Conservation (phyloP, 768 basidiomycete species). For the Pleurotus salmoneostramineus region DNA sequence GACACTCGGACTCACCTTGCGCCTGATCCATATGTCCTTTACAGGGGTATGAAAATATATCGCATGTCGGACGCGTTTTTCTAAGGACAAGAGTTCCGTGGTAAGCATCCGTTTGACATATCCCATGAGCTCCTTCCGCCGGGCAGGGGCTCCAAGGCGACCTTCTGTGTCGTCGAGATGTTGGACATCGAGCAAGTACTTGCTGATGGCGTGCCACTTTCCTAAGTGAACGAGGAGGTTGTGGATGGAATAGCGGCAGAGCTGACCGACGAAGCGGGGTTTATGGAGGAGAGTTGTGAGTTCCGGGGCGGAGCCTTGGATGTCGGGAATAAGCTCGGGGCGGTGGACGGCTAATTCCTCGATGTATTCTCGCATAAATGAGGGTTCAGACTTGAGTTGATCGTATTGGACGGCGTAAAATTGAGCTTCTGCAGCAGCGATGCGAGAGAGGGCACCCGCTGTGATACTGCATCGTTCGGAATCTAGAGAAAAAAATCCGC, state of each 20-base stretch:
- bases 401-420: constrained; percentile 1
- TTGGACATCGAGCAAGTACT: neutral
- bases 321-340: neutral
- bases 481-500: neutral
- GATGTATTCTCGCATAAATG: neutral
- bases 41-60: neutral
- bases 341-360: neutral
- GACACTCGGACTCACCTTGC: neutral
- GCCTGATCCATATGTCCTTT: neutral
- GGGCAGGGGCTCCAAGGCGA: neutral
- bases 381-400: neutral
- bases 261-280: constrained; percentile 1
- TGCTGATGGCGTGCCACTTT: neutral
- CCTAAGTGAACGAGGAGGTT: neutral
- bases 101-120: neutral
- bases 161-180: neutral
- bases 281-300: neutral
- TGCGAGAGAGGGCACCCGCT: neutral
- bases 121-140: neutral
- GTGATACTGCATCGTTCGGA: neutral
- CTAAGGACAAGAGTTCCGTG: neutral
- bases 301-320: neutral
- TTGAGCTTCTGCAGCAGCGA: constrained; percentile 2
- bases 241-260: neutral
- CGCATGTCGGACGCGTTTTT: neutral